Evolutionary conservation across 192 early-diverging fungal species (phyloP).

Genomic region (Gigaspora rosea): DNA sequence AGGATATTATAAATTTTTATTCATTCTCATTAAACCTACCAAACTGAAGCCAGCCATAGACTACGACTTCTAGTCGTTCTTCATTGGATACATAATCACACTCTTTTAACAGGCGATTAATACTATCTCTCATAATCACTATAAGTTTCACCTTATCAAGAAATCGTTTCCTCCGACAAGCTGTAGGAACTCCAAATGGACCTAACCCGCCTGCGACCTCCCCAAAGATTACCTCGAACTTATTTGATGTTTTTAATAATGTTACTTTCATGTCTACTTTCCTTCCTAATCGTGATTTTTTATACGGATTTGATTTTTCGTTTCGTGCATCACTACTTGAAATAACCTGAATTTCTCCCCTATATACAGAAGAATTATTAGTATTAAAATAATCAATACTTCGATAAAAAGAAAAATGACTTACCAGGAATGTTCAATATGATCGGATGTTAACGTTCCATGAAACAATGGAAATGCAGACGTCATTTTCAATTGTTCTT

Average conservation of each 20-base stretch:
- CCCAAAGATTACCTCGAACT: constrained; percentile 7
- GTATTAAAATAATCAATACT: background rate
- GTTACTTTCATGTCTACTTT: constrained; percentile 23
- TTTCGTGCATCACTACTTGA: background rate
- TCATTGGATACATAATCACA: background rate
- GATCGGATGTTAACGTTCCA: background rate
- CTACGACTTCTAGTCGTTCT: background rate
- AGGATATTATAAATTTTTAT: constrained; percentile 1
- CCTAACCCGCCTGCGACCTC: background rate
- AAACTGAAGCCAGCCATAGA: constrained; percentile 4
- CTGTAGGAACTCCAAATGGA: background rate
- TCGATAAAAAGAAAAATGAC: background rate
- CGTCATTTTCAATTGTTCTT: constrained; percentile 17
- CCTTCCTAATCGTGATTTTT: background rate
- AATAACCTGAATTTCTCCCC: constrained; percentile 15
- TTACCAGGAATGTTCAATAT: constrained; percentile 1
- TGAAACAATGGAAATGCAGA: background rate
- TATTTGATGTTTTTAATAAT: background rate
- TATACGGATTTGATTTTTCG: background rate
- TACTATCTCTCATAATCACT: background rate
- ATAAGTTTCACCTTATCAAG: constrained; percentile 15
- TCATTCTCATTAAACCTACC: background rate
- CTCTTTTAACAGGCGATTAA: constrained; percentile 1
- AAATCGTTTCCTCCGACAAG: constrained; percentile 1
- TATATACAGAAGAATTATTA: background rate